phyloP scores from a whole-genome alignment of 2,329 filamentous ascomycete genomes.

The Blastomyces silverae region DNA sequence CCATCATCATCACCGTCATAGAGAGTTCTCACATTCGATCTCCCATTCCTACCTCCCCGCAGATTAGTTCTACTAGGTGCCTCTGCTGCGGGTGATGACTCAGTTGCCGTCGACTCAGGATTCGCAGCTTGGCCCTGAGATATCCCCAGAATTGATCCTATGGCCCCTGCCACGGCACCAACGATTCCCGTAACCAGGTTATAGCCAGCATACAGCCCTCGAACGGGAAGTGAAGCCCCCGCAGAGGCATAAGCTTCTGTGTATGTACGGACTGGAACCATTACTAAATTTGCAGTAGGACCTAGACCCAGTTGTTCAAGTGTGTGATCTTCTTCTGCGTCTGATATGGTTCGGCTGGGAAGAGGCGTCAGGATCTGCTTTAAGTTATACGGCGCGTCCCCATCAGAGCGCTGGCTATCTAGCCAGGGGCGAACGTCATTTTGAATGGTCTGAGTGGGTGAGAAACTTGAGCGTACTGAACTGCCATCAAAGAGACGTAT shows the following conservation, averaged over 20 bases:
- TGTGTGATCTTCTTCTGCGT: slow-evolving; percentile 63
- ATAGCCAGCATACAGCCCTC: slow-evolving; percentile 39
- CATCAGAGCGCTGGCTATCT: slow-evolving; percentile 54
- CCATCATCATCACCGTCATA: slow-evolving; percentile 50
- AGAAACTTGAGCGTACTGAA: slow-evolving; percentile 66
- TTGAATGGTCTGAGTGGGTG: slow-evolving; percentile 55
- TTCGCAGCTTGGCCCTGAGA: slow-evolving; percentile 24
- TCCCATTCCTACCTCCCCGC: slow-evolving; percentile 18
- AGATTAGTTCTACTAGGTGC: slow-evolving; percentile 18
- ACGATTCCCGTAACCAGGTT: slow-evolving; percentile 40
- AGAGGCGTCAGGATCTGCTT: slow-evolving; percentile 73
- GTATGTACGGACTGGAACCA: slow-evolving; percentile 62
- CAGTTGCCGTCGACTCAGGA: slow-evolving; percentile 13
- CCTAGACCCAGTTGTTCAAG: slow-evolving; percentile 64
- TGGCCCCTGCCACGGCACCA: slow-evolving; percentile 37
- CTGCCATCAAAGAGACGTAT: slow-evolving; percentile 79
- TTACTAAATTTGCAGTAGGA: slow-evolving; percentile 74
- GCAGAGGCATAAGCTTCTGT: slow-evolving; percentile 51
- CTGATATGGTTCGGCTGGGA: slow-evolving; percentile 66
- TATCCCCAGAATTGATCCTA: slow-evolving; percentile 43
- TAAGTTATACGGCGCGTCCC: slow-evolving; percentile 66
- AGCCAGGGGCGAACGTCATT: slow-evolving; percentile 70
- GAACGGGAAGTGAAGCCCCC: slow-evolving; percentile 36
- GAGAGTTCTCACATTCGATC: slow-evolving; percentile 47
- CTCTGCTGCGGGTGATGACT: slow-evolving; percentile 10